Conservation (phyloP, 1,284 basidiomycete genomes). For the Schizophyllum amplum region DNA sequence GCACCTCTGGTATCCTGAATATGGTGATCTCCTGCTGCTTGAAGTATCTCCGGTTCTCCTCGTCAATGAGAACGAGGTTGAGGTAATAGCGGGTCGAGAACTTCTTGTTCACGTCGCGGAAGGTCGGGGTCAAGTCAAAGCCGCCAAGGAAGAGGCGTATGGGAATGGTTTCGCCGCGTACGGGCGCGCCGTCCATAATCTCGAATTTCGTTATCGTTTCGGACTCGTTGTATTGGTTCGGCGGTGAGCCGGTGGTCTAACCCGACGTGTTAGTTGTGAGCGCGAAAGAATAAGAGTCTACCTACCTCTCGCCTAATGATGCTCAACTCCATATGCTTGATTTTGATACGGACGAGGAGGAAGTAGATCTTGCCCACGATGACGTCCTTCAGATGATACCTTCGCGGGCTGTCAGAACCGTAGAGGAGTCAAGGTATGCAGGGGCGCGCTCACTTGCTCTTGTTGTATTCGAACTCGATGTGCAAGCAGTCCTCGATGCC, state of each 20-base stretch:
- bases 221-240: slow-evolving; percentile 98
- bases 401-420: slow-evolving; percentile 23
- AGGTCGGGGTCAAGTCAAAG: slow-evolving; percentile 97
- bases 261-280: too few species aligned
- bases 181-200: slow-evolving; percentile 97
- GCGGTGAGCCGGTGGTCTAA: slow-evolving; percentile 83
- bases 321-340: slow-evolving; percentile 99
- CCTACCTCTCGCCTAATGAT: slow-evolving; percentile 83
- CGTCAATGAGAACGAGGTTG: slow-evolving; percentile 94
- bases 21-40: slow-evolving; percentile 64
- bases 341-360: slow-evolving; percentile 96
- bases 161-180: slow-evolving; percentile 95
- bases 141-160: slow-evolving; percentile 97
- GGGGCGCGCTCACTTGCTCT: slow-evolving; percentile 73
- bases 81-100: slow-evolving; percentile 96
- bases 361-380: slow-evolving; percentile 99
- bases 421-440: not conserved
- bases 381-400: slow-evolving; percentile 98
- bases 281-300: too few species aligned
- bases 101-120: slow-evolving; percentile 99
- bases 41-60: slow-evolving; percentile 94
- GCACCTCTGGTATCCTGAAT: not conserved
- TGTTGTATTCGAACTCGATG: slow-evolving; percentile 99
- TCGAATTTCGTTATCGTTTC: slow-evolving; percentile 99
- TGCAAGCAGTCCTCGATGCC: slow-evolving; percentile 98